A percentile compares a stretch with the other conserved stretches of the same genome.
Conservation (phyloP, 2,329 filamentous ascomycete genomes). For the Escovopsis sp. region DNA sequence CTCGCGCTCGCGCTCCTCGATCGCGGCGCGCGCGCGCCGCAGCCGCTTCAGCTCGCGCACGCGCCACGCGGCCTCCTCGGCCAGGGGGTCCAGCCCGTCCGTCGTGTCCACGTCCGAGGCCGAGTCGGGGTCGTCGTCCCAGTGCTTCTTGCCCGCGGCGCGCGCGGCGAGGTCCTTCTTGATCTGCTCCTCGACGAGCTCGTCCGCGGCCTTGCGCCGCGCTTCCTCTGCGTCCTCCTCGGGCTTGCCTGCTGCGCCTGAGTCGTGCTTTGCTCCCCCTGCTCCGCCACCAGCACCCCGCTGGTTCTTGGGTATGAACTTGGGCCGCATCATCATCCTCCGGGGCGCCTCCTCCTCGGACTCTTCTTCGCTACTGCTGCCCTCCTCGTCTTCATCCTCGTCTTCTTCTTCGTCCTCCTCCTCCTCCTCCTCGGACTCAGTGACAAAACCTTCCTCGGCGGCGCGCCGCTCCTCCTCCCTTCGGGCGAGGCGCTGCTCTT, state of each 20-base stretch:
- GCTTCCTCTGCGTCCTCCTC: constrained; percentile 36
- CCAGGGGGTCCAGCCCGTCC: constrained; percentile 73
- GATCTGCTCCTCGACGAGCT: constrained; percentile 77
- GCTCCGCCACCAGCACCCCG: constrained; percentile 19
- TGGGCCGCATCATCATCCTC: constrained; percentile 45
- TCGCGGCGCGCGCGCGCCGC: constrained; percentile 70
- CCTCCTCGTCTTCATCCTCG: constrained; percentile 22
- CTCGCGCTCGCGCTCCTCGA: constrained; percentile 73
- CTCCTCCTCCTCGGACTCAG: constrained; percentile 35
- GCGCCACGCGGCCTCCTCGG: constrained; percentile 86
- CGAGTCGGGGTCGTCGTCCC: constrained; percentile 64
- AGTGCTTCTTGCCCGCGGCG: constrained; percentile 65
- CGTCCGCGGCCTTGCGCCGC: constrained; percentile 57
- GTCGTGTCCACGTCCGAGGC: constrained; percentile 74
- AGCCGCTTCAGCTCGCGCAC: constrained; percentile 80
- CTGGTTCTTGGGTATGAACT: constrained; percentile 47
- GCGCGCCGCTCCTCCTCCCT: constrained; percentile 36
- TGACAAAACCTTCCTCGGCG: constrained; percentile 49
- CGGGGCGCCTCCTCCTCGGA: constrained; percentile 39
- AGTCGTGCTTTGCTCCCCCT: constrained; percentile 8
- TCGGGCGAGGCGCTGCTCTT: constrained; percentile 31
- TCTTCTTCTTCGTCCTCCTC: constrained; percentile 16
- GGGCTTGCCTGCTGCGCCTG: constrained; percentile 12
- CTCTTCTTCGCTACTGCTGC: constrained; percentile 31
- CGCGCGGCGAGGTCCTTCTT: constrained; percentile 65